Evolutionary conservation across 768 basidiomycete species (phyloP).

Genomic region (Chalciporus piperatus): DNA sequence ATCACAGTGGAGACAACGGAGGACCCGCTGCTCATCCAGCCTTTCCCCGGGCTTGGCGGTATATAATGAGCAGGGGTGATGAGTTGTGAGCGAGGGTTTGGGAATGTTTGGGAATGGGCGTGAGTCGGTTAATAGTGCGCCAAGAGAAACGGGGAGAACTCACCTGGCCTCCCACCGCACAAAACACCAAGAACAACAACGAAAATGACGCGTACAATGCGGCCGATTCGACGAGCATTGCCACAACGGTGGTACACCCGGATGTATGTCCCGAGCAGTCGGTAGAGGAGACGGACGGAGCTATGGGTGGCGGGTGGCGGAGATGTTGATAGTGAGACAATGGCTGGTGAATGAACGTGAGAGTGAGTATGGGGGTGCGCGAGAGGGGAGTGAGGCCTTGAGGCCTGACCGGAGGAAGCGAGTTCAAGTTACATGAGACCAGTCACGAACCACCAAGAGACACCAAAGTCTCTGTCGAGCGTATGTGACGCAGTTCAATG

Average conservation of each 20-base stretch:
- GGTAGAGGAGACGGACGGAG: slow-evolving; percentile 25
- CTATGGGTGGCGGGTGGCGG: slow-evolving; percentile 26
- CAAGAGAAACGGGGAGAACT: slow-evolving; percentile 2
- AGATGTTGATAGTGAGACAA: slow-evolving; percentile 29
- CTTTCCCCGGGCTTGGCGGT: slow-evolving; percentile 38
- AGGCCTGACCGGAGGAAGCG: slow-evolving; percentile 21
- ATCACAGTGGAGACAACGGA: background rate
- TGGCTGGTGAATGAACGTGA: slow-evolving; percentile 19
- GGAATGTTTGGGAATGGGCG: too few species aligned
- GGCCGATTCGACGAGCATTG: slow-evolving; percentile 28
- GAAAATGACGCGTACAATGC: slow-evolving; percentile 28
- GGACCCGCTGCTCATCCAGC: slow-evolving; percentile 29
- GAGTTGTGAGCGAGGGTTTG: slow-evolving; percentile 24
- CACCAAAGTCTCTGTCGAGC: slow-evolving; percentile 16
- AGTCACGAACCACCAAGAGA: slow-evolving; percentile 13
- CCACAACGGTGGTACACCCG: slow-evolving; percentile 26
- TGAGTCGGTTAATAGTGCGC: too few species aligned
- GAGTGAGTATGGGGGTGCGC: background rate
- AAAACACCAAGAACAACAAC: slow-evolving; percentile 29
- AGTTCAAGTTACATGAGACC: slow-evolving; percentile 27
- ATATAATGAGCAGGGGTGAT: slow-evolving; percentile 38
- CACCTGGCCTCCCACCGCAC: slow-evolving; percentile 27
- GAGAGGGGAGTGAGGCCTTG: background rate
- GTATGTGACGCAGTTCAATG: too few species aligned
- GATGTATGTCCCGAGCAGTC: slow-evolving; percentile 22